Conservation (phyloP, 495 filamentous ascomycete species). For the Neurospora sp. region DNA sequence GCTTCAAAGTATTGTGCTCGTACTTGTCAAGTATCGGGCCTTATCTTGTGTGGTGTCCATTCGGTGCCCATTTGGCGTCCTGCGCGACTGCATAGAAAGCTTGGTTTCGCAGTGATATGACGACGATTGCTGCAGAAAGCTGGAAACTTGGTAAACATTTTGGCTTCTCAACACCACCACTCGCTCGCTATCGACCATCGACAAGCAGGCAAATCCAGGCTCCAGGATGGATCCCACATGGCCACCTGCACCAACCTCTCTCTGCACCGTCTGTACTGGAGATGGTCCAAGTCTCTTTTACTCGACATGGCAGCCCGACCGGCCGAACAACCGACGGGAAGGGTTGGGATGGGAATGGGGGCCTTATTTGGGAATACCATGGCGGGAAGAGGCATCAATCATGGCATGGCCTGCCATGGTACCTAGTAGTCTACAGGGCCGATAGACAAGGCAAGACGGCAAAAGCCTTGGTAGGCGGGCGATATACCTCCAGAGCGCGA, state of each 20-base stretch:
- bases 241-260: background rate
- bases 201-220: background rate
- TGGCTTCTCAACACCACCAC: background rate
- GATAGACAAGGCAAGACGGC: background rate
- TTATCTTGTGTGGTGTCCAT: background rate
- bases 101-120: conserved; percentile 2
- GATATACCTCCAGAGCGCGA: background rate
- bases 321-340: background rate
- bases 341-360: background rate
- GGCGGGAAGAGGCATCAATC: background rate
- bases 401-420: background rate
- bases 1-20: conserved; percentile 8
- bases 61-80: background rate
- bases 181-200: background rate
- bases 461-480: background rate
- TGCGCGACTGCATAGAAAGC: background rate
- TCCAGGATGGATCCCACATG: background rate
- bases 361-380: background rate
- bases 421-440: background rate
- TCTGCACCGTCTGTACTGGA: background rate
- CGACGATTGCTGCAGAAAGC: background rate
- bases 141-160: background rate
- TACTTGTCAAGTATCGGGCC: conserved; percentile 1
- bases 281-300: background rate
- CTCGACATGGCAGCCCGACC: background rate